Base-by-base conservation (phyloP, 2,329 filamentous ascomycete genomes). In the Aspergillus puulaauensis region DNA sequence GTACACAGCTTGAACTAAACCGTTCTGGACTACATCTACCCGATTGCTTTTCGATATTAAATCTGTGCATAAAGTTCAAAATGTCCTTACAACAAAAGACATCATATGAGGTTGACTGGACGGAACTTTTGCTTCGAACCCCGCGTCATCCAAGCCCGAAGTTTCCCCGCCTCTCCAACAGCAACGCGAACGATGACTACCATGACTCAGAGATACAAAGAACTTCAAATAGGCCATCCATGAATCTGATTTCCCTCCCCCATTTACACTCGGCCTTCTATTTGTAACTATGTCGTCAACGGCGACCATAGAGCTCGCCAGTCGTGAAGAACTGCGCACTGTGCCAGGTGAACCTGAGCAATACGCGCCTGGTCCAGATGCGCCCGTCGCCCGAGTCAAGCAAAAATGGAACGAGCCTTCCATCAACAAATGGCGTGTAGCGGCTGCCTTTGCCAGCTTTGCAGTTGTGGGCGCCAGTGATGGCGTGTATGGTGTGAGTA, bases 391-490 rank as follows among this genome's bases (percentile, higher is more conserved):
- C 41, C 53, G 44, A 40, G 58, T 40, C 23, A 65, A 63, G 52
- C 59, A 65, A 45, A 62, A 58, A 45, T 64, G 62, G 60, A 61
- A 63, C 46, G 45, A 63, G 3, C 58, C 58, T 19, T 49, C 58
- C 9, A 58, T 61, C 39, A 64, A 63, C 45, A 64, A 63, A 58
- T 63, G 52, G 58, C 56, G 56, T 11, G 50, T 64, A 15, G 35
- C 56, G 9, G 56, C 56, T 6, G 77, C 80, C 0, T 86, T 85
- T 70, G 82, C 77, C 70, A 81, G 79, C 9, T 82, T 87, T 59
- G 65, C 81, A 14, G 77, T 83, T 9, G 78, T 83, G 59, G 84
- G 84, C 0, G 76, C 80, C 11, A 85, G 83, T 49, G 82, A 84
- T 66, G 79, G 79, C 2, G 80, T 80, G 17, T 84, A 83, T 53